Base-by-base conservation (phyloP, 257 asterid species). In the Solanum commersonii region DNA sequence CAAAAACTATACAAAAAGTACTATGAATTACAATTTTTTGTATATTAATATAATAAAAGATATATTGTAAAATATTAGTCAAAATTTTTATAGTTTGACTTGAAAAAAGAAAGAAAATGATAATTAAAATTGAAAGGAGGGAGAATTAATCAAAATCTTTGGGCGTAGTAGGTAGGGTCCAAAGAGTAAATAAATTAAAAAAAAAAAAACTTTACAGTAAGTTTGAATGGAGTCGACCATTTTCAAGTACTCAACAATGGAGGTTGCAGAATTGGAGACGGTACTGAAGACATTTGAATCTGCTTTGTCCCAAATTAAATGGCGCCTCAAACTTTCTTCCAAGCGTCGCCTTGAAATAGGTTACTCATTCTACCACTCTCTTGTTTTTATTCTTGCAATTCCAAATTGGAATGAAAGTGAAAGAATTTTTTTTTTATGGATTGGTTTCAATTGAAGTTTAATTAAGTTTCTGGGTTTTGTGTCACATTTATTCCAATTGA, bases 321-420 rank as follows among this genome's bases (percentile, higher is more conserved):
- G 99, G 98, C 93, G 94, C 89, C 95, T 96, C 85, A 94, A 90
- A 89, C 83, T 89, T 89, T 89, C 97, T 27, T 94, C 98, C 13
- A 96, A 92, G 90, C 92, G 88, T 88, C 98, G 99, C 88, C 97
- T 96, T 40, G 94, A 95, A 90, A 96, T 92, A 49, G 98, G 98
- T 94, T 40, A 13, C 38, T 20, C 52, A 20, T 10, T 31, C 38
- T 35, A 35, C 8, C 38, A 35, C 38, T 35, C 63, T 40, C 10
- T 35, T 10, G 20, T 73, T 31, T 74, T 35, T 74, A 0, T 6
- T 37, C 83, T 74, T 74, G 52, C 20, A 7, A 37, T 37, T 37
- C 38, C 38, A 35, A 35, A 35, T 35, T 35, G 38, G 40, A 6
- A 37, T 37, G 40, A 37, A 37, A 37, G 40, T 37, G 40, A 37